phyloP scores from a whole-genome alignment of 495 filamentous ascomycete species.

The Penicillium paxilli region DNA sequence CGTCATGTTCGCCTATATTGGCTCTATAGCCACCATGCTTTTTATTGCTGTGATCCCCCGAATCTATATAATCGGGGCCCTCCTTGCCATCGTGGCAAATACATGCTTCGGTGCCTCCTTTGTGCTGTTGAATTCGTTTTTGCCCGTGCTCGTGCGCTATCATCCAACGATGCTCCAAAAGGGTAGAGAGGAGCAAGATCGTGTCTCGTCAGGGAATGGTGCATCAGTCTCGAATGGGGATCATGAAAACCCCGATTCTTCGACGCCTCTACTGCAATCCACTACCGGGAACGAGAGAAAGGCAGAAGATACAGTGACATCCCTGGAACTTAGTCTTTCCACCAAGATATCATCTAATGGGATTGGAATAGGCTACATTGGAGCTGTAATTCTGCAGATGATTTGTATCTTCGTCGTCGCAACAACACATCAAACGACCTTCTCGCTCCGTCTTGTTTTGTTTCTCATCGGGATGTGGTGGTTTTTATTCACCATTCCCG shows the following conservation, averaged over 20 bases:
- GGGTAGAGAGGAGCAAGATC: neutral
- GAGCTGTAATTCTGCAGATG: constrained; percentile 76
- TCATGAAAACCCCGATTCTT: constrained; percentile 27
- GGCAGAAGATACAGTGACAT: constrained; percentile 30
- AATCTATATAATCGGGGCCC: constrained; percentile 74
- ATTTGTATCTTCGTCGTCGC: constrained; percentile 73
- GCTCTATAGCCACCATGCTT: constrained; percentile 80
- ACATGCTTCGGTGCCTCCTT: constrained; percentile 87
- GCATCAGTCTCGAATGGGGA: neutral
- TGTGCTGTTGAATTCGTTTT: constrained; percentile 80
- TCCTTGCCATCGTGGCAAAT: constrained; percentile 87
- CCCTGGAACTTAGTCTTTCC: constrained; percentile 71
- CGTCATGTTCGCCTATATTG: constrained; percentile 77
- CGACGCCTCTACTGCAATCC: constrained; percentile 28
- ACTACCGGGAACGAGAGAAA: constrained; percentile 4
- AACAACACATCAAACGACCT: constrained; percentile 67
- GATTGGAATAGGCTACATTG: constrained; percentile 87
- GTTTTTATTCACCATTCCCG: constrained; percentile 87
- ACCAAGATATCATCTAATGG: constrained; percentile 86
- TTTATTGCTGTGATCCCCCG: constrained; percentile 76
- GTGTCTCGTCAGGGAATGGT: neutral
- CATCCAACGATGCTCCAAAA: constrained; percentile 54
- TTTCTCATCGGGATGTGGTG: constrained; percentile 93
- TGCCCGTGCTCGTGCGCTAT: constrained; percentile 77
- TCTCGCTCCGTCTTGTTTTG: constrained; percentile 78